Percentiles rank a stretch among this genome's conserved stretches.
phyloP scores from a whole-genome alignment of 2,329 filamentous ascomycete genomes.

The Phaeosphaeriaceae sp. region DNA sequence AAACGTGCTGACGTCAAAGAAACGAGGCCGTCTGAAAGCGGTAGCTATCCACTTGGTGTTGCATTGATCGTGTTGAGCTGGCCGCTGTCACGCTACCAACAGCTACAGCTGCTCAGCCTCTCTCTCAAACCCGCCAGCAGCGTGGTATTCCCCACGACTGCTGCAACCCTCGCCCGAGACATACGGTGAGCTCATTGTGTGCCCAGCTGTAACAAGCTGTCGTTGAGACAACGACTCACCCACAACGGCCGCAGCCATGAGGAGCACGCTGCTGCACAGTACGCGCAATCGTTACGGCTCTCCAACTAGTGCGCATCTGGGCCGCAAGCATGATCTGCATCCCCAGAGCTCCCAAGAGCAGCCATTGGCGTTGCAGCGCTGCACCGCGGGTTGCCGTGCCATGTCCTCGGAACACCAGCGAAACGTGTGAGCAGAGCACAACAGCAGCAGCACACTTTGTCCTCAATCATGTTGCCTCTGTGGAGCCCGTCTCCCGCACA shows the following conservation, averaged over 20 bases:
- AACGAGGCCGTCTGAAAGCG: slow-evolving; percentile 7
- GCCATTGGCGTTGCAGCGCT: background rate
- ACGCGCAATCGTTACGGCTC: slow-evolving; percentile 34
- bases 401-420: background rate
- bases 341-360: background rate
- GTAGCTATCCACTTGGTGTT: slow-evolving; percentile 7
- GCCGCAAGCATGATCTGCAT: background rate
- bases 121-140: background rate
- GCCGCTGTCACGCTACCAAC: background rate
- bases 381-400: background rate
- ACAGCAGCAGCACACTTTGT: background rate
- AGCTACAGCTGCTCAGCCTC: slow-evolving; percentile 2
- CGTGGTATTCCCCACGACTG: background rate
- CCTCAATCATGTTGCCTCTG: background rate
- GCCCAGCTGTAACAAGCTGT: background rate
- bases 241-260: background rate
- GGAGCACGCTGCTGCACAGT: background rate
- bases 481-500: background rate
- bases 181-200: background rate
- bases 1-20: slow-evolving; percentile 23
- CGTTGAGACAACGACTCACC: background rate
- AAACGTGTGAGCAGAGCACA: slow-evolving; percentile 2
- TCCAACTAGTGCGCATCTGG: slow-evolving; percentile 15
- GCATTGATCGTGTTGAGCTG: slow-evolving; percentile 4
- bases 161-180: slow-evolving; percentile 3